Percentiles rank a stretch among this genome's conserved stretches.
These are phyloP conservation scores for Calonectria henricotiae DNA, from an alignment of 2,329 filamentous ascomycete species.

Conservation along the genomic window DNA sequence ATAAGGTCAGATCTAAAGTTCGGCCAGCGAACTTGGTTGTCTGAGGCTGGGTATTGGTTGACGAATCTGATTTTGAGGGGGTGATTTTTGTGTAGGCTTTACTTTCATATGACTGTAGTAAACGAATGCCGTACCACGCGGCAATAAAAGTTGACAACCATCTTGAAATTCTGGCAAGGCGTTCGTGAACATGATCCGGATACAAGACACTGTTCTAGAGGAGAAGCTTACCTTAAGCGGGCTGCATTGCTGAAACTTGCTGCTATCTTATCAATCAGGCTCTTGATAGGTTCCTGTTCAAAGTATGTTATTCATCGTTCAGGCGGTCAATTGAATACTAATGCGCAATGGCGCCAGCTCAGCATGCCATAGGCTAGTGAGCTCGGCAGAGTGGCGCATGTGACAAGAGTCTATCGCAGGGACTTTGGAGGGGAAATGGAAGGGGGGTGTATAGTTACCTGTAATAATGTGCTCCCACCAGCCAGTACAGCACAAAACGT, in stretches of 20 bases:
- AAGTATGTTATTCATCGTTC: constrained; percentile 38
- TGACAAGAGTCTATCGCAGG: constrained; percentile 18
- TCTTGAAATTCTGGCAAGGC: constrained; percentile 66
- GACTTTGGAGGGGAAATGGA: background rate
- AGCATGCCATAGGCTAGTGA: constrained; percentile 8
- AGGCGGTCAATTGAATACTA: constrained; percentile 21
- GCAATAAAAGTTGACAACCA: constrained; percentile 74
- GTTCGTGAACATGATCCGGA: constrained; percentile 37
- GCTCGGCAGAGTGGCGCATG: constrained; percentile 24
- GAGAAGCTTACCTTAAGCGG: constrained; percentile 51
- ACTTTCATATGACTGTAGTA: constrained; percentile 72
- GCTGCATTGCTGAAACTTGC: constrained; percentile 48
- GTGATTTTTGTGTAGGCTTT: constrained; percentile 62
- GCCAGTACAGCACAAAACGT: constrained; percentile 75
- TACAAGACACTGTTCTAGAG: background rate
- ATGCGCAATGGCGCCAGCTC: constrained; percentile 12
- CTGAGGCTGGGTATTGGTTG: constrained; percentile 50
- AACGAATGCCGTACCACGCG: constrained; percentile 71
- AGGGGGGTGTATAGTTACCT: constrained; percentile 61
- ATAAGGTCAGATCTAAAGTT: constrained; percentile 88
- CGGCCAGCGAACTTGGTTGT: constrained; percentile 72
- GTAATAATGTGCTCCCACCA: constrained; percentile 74
- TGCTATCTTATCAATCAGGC: constrained; percentile 51
- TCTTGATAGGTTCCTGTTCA: constrained; percentile 54
- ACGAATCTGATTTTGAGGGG: constrained; percentile 52